phyloP scores from a whole-genome alignment of 2,329 filamentous ascomycete species.

The Alternaria infectoria region DNA sequence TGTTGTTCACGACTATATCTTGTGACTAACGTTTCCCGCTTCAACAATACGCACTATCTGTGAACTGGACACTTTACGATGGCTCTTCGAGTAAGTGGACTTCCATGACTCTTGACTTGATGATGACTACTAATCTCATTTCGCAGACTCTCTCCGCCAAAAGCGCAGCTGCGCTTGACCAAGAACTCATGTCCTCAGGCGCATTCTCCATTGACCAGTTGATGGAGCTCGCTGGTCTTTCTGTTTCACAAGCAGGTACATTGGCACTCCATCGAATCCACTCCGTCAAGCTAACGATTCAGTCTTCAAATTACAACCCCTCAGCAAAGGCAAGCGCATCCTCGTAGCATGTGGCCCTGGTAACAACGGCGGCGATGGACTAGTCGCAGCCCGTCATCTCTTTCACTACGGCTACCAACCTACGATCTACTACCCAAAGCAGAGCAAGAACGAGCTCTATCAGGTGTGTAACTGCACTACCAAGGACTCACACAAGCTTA shows the following conservation, averaged over 20 bases:
- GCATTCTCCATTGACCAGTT: conserved; percentile 95
- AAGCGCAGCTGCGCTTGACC: conserved; percentile 85
- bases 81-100: conserved; percentile 20
- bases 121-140: neutral
- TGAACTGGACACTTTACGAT: neutral
- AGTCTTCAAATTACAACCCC: conserved; percentile 86
- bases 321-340: conserved; percentile 71
- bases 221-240: conserved; percentile 94
- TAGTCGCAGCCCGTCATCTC: conserved; percentile 92
- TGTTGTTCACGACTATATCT: neutral
- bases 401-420: conserved; percentile 91
- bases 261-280: neutral
- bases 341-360: conserved; percentile 90
- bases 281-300: neutral
- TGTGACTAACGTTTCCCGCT: neutral
- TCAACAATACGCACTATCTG: fast-evolving
- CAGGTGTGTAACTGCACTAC: conserved; percentile 58
- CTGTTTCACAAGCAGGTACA: conserved; percentile 85
- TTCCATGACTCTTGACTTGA: neutral
- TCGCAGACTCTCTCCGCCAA: conserved; percentile 81
- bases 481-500: too few relatives aligned
- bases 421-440: conserved; percentile 90
- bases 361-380: conserved; percentile 83
- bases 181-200: conserved; percentile 87
- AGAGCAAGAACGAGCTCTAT: conserved; percentile 88